These are phyloP conservation scores for Penstemon newberryi DNA, from an alignment of 257 asterid species.

Conservation along the genomic window DNA sequence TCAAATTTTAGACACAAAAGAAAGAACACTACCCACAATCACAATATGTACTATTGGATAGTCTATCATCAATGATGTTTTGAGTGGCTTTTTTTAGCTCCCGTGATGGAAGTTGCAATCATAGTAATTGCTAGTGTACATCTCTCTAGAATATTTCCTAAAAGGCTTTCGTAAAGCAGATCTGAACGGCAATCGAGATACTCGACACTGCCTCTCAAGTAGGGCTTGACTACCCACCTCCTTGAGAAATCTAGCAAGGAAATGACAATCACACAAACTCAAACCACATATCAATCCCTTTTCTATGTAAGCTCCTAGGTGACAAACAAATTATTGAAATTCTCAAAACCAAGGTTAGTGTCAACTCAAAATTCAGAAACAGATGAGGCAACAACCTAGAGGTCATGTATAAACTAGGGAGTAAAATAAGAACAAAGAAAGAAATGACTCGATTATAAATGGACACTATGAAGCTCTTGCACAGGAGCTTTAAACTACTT, in stretches of 20 bases:
- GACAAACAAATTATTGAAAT: too few relatives aligned
- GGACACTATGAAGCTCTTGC: too few relatives aligned
- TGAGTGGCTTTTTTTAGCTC: constrained; percentile 20
- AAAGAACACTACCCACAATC: neutral
- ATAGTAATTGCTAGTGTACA: neutral
- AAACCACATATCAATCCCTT: too few relatives aligned
- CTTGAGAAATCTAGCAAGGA: neutral
- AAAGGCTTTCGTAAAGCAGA: constrained; percentile 6
- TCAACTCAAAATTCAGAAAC: too few relatives aligned
- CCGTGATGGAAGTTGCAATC: constrained; percentile 25
- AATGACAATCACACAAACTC: neutral
- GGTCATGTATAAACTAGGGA: too few relatives aligned
- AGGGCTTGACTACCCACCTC: neutral
- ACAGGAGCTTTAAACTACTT: too few relatives aligned
- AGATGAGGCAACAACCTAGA: too few relatives aligned
- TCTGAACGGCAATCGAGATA: neutral
- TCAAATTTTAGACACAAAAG: too few relatives aligned
- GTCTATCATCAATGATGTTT: neutral
- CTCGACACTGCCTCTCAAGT: neutral
- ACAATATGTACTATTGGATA: neutral
- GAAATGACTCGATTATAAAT: too few relatives aligned
- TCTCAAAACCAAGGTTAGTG: too few relatives aligned
- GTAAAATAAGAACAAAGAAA: too few relatives aligned
- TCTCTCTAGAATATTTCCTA: neutral
- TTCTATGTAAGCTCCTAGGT: too few relatives aligned